phyloP scores from a whole-genome alignment of 148 eudicot genomes.

The Limonium bicolor region DNA sequence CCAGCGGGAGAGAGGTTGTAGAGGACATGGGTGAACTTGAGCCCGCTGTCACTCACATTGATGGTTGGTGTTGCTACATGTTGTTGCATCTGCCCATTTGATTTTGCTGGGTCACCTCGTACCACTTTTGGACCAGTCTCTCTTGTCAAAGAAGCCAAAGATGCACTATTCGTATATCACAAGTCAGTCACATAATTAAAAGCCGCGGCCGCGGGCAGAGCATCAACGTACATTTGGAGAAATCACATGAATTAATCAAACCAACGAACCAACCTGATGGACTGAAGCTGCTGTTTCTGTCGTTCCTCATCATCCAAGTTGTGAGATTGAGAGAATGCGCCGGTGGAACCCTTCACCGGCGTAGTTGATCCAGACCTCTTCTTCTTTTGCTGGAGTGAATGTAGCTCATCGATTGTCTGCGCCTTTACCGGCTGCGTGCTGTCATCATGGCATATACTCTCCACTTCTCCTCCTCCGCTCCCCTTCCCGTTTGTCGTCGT shows the following conservation, averaged over 20 bases:
- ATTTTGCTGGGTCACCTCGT: slow-evolving; percentile 64
- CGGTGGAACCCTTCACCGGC: slow-evolving; percentile 16
- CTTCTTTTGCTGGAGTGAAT: too few relatives aligned
- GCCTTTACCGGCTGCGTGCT: slow-evolving; percentile 50
- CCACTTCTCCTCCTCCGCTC: slow-evolving; percentile 11
- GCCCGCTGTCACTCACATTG: slow-evolving; percentile 52
- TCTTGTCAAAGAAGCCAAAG: slow-evolving; percentile 73
- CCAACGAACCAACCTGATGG: slow-evolving; percentile 43
- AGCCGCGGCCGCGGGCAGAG: too few relatives aligned
- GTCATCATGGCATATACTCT: slow-evolving; percentile 58
- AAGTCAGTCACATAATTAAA: neutral
- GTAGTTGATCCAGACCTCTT: slow-evolving; percentile 45
- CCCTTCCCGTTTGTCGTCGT: too few relatives aligned
- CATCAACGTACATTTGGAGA: neutral
- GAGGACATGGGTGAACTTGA: slow-evolving; percentile 84
- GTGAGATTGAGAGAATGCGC: slow-evolving; percentile 9
- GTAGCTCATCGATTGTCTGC: slow-evolving; percentile 64
- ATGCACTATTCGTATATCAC: slow-evolving; percentile 28
- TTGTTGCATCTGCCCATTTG: slow-evolving; percentile 21
- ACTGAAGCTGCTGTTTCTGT: slow-evolving; percentile 60
- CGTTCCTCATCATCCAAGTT: slow-evolving; percentile 64
- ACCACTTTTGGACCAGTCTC: slow-evolving; percentile 88
- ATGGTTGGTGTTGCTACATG: slow-evolving; percentile 36
- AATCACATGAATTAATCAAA: neutral
- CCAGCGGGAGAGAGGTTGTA: slow-evolving; percentile 97